A percentile compares a stretch with the other conserved stretches of the same genome.
These are phyloP conservation scores for Limnanthes douglasii DNA, from an alignment of 345 rosid genomes.

Conservation along the genomic window DNA sequence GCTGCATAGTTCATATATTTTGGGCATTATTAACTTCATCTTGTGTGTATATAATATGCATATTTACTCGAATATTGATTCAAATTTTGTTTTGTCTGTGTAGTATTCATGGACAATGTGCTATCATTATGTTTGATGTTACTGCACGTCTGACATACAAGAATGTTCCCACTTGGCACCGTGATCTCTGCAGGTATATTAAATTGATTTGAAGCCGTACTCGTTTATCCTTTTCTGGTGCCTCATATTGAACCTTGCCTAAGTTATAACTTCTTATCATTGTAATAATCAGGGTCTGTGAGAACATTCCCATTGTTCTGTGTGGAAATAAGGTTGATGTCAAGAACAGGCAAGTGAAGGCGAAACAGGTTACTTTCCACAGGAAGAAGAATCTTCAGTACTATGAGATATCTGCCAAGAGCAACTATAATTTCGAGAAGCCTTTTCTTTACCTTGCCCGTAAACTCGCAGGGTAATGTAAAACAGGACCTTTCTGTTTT, in stretches of 20 bases:
- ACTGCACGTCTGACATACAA: slow-evolving; percentile 93
- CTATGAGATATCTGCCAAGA: slow-evolving; percentile 91
- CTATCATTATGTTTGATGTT: slow-evolving; percentile 93
- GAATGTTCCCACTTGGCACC: slow-evolving; percentile 99
- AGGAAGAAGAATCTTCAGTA: slow-evolving; percentile 89
- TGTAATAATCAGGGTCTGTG: slow-evolving; percentile 83
- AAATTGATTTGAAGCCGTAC: not conserved
- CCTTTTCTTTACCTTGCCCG: slow-evolving; percentile 87
- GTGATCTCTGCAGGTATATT: slow-evolving; percentile 71
- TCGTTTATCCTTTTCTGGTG: not conserved
- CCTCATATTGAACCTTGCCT: not conserved
- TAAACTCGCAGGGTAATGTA: slow-evolving; percentile 61
- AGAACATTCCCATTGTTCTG: slow-evolving; percentile 77
- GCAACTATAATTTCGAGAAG: slow-evolving; percentile 87
- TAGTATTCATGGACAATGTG: slow-evolving; percentile 99
- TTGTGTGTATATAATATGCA: no score
- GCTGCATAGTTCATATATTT: not conserved
- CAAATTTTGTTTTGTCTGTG: no score
- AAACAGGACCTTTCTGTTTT: not conserved
- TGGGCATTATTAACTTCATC: not conserved
- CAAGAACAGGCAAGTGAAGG: slow-evolving; percentile 92
- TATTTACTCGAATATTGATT: no score
- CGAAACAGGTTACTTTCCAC: slow-evolving; percentile 85
- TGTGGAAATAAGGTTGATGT: slow-evolving; percentile 95
- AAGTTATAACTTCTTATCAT: not conserved